Evolutionary conservation across 192 early-diverging fungal genomes (phyloP).

Genomic region (Podila epicladia): DNA sequence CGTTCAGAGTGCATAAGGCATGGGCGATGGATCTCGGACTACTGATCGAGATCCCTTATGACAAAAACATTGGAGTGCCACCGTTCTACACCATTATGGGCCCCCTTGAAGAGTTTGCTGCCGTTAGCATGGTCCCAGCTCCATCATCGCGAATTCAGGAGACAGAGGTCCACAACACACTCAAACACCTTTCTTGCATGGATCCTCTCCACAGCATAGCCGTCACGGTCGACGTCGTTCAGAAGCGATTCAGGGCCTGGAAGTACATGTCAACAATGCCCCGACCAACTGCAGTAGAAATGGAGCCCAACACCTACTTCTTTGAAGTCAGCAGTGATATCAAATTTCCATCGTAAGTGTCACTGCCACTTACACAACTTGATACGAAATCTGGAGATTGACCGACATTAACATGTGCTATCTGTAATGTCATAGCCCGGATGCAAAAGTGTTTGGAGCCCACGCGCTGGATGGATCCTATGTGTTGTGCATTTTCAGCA

Average conservation of each 20-base stretch:
- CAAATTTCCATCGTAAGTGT: conserved; percentile 27
- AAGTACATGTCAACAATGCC: conserved; percentile 22
- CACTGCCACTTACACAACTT: no score
- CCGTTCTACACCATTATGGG: conserved; percentile 57
- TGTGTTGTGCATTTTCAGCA: conserved; percentile 39
- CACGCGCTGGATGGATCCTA: conserved; percentile 35
- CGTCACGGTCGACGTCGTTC: conserved; percentile 23
- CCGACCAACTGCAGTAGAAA: conserved; percentile 3
- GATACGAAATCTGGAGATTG: not conserved
- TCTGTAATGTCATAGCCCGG: conserved; percentile 6
- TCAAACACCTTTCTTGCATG: conserved; percentile 12
- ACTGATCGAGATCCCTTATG: conserved; percentile 45
- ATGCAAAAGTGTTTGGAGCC: conserved; percentile 39
- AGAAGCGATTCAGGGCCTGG: conserved; percentile 28
- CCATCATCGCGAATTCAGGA: conserved; percentile 10
- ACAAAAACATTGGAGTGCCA: conserved; percentile 14
- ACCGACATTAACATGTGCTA: not conserved
- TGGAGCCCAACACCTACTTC: conserved; percentile 25
- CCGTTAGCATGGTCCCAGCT: conserved; percentile 25
- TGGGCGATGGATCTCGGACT: conserved; percentile 61
- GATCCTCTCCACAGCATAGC: conserved; percentile 11
- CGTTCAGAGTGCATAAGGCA: conserved; percentile 47
- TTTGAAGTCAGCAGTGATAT: conserved; percentile 29
- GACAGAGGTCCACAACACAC: conserved; percentile 31
- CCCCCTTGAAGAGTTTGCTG: conserved; percentile 56